Conservation (phyloP, 305 asterid genomes). For the Plantago lanceolata region DNA sequence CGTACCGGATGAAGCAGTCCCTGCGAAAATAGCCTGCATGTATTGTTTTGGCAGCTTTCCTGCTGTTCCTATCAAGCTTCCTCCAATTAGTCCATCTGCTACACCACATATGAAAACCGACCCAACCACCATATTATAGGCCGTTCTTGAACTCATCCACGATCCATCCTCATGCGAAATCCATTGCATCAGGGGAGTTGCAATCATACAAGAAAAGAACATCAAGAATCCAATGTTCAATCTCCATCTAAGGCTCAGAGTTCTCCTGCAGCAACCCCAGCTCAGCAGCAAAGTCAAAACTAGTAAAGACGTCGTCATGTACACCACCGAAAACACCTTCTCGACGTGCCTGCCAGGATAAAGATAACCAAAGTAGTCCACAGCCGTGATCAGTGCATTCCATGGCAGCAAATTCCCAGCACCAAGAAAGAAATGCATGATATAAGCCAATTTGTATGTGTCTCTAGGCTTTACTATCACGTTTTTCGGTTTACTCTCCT, state of each 20-base stretch:
- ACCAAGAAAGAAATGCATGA: slow-evolving; percentile 73
- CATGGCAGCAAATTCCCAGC: slow-evolving; percentile 83
- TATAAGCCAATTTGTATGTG: slow-evolving; percentile 49
- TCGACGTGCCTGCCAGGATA: slow-evolving; percentile 58
- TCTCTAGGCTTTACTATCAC: slow-evolving; percentile 28
- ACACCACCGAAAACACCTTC: slow-evolving; percentile 62
- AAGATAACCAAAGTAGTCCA: slow-evolving; percentile 58
- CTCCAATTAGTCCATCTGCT: slow-evolving; percentile 67
- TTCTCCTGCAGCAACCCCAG: slow-evolving; percentile 27
- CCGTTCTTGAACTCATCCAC: slow-evolving; percentile 26
- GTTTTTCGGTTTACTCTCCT: slow-evolving; percentile 19
- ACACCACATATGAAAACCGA: slow-evolving; percentile 63
- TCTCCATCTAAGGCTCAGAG: slow-evolving; percentile 42
- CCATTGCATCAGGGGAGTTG: slow-evolving; percentile 58
- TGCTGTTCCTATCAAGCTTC: slow-evolving; percentile 61
- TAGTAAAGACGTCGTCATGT: slow-evolving; percentile 56
- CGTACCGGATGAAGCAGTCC: slow-evolving; percentile 82
- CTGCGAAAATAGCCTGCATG: slow-evolving; percentile 85
- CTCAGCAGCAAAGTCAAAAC: slow-evolving; percentile 42
- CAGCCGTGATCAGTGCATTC: slow-evolving; percentile 71
- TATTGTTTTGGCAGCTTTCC: slow-evolving; percentile 68
- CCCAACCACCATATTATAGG: slow-evolving; percentile 37
- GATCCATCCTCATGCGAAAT: slow-evolving; percentile 17
- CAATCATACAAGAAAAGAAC: slow-evolving; percentile 49
- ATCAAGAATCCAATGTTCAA: slow-evolving; percentile 60